phyloP scores from a whole-genome alignment of 2,329 filamentous ascomycete species.

The Calonectria leucothoes region DNA sequence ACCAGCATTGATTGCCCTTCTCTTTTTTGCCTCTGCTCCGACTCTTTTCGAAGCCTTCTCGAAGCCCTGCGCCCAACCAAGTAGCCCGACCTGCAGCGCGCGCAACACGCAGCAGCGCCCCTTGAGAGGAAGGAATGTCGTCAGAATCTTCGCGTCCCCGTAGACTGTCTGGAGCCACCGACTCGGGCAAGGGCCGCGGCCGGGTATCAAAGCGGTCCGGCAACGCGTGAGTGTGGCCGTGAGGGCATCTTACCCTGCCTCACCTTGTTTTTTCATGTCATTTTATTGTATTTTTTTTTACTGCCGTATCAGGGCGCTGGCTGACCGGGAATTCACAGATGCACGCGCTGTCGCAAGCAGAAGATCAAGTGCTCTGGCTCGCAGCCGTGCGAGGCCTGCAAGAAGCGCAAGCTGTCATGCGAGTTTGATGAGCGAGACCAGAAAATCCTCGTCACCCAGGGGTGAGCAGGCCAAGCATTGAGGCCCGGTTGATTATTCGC shows the following conservation, averaged over 20 bases:
- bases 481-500: background rate
- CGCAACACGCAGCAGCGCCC: background rate
- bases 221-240: constrained; percentile 36
- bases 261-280: background rate
- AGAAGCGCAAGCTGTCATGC: constrained; percentile 46
- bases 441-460: constrained; percentile 60
- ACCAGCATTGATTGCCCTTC: constrained; percentile 6
- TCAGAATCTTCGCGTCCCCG: constrained; percentile 31
- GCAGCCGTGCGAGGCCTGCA: constrained; percentile 47
- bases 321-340: constrained; percentile 27
- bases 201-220: constrained; percentile 41
- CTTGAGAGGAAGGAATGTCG: constrained; percentile 32
- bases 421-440: constrained; percentile 56
- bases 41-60: background rate
- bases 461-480: constrained; percentile 44
- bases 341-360: constrained; percentile 45
- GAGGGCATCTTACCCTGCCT: background rate
- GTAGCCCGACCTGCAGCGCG: background rate
- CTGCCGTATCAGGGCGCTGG: no score
- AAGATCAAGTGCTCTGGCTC: constrained; percentile 50
- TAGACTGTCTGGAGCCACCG: constrained; percentile 27
- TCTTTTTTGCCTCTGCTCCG: background rate
- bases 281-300: no score
- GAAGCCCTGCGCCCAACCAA: background rate
- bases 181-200: constrained; percentile 26